Percentiles rank a stretch among this genome's conserved stretches.
Evolutionary conservation across 306 rosid genomes (phyloP).

Genomic region (Pyrus betulifolia): DNA sequence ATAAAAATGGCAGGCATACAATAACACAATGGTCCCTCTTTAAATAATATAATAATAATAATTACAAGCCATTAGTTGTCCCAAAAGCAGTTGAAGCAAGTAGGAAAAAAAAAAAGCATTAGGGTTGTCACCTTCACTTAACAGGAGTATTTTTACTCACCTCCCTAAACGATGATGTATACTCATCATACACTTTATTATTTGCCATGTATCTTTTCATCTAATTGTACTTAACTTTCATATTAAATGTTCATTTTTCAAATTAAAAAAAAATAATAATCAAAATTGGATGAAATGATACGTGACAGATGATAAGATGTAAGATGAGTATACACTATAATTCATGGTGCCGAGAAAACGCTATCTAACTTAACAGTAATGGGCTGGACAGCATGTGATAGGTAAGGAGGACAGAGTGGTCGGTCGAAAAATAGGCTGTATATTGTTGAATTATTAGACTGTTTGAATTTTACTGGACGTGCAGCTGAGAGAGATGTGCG

Average conservation of each 20-base stretch:
- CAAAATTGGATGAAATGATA: too few relatives aligned
- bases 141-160: too few relatives aligned
- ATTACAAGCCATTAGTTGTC: conserved; percentile 36
- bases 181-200: too few relatives aligned
- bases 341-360: too few relatives aligned
- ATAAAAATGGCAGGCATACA: neutral
- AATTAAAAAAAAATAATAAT: too few relatives aligned
- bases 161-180: rapidly evolving
- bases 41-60: neutral
- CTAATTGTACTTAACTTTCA: too few relatives aligned
- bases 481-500: neutral
- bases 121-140: conserved; percentile 35
- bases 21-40: conserved; percentile 1
- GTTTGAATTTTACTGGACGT: conserved; percentile 16
- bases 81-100: conserved; percentile 31
- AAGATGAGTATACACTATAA: too few relatives aligned
- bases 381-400: conserved; percentile 51
- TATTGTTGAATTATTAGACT: too few relatives aligned
- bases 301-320: too few relatives aligned
- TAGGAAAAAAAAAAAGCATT: neutral
- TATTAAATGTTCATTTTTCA: too few relatives aligned
- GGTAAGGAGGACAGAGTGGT: conserved; percentile 15
- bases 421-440: neutral
- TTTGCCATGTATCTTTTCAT: rapidly evolving
- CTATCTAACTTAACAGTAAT: conserved; percentile 31